A percentile compares a stretch with the other conserved stretches of the same genome.
Conservation (phyloP, 1,139 yeast genomes). For the Yamadazyma trypodendri region DNA sequence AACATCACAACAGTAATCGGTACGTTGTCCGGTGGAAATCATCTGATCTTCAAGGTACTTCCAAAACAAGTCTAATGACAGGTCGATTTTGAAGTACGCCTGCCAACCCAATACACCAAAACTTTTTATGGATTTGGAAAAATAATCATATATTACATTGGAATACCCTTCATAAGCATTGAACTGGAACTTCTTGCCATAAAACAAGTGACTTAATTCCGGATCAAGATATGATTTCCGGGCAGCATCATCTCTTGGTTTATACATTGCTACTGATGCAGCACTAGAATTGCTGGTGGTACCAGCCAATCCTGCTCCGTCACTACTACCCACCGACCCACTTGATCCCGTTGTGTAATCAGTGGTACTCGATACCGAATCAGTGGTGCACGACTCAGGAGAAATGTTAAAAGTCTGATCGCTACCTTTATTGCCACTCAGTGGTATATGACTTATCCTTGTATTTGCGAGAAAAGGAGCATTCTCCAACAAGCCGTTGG, state of each 20-base stretch:
- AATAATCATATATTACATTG: neutral
- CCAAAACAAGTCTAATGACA: constrained; percentile 2
- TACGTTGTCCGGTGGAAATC: neutral
- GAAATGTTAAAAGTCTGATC: neutral
- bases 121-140: neutral
- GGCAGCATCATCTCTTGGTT: neutral
- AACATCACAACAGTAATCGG: neutral
- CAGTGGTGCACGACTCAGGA: neutral
- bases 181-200: constrained; percentile 1
- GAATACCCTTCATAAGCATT: constrained; percentile 1
- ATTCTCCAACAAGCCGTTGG: neutral
- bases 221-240: neutral
- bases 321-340: neutral
- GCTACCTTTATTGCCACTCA: neutral
- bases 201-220: neutral
- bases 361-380: neutral
- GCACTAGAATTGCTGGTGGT: neutral
- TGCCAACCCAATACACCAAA: constrained; percentile 38
- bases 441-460: neutral
- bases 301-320: neutral
- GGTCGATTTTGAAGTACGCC: constrained; percentile 26
- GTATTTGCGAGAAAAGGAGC: too few relatives aligned
- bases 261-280: neutral
- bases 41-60: neutral
- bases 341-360: neutral